Evolutionary conservation across 192 early-diverging fungal genomes (phyloP).

Genomic region (Endogone sp.): DNA sequence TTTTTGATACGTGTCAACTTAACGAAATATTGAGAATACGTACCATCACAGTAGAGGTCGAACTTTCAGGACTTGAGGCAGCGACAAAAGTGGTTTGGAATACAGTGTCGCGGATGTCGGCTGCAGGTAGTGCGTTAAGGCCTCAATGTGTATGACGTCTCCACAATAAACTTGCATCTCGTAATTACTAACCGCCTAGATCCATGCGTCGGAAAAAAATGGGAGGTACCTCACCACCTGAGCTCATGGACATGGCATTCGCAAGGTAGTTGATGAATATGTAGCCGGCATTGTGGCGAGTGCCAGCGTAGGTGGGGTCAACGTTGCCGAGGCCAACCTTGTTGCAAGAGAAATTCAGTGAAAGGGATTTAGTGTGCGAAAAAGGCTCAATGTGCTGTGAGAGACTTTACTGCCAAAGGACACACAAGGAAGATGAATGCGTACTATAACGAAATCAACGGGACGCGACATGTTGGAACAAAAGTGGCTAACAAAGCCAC

Average conservation of each 20-base stretch:
- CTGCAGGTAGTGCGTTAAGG: slow-evolving; percentile 17
- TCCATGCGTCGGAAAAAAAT: slow-evolving; percentile 29
- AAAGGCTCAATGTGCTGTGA: no score
- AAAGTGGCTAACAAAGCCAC: no score
- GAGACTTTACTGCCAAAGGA: no score
- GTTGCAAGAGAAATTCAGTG: no score
- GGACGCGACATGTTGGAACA: not conserved
- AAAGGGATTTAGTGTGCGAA: no score
- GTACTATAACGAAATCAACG: no score
- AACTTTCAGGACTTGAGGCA: no score
- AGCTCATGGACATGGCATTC: slow-evolving; percentile 49
- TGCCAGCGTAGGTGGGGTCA: slow-evolving; percentile 35
- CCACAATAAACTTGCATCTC: no score
- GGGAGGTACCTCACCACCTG: slow-evolving; percentile 30
- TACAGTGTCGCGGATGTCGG: slow-evolving; percentile 51
- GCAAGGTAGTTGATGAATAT: slow-evolving; percentile 58
- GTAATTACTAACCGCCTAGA: slow-evolving; percentile 21
- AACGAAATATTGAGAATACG: no score
- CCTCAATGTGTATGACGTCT: not conserved
- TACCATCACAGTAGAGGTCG: slow-evolving; percentile 24
- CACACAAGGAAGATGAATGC: no score
- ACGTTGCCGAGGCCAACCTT: slow-evolving; percentile 56
- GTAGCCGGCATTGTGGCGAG: slow-evolving; percentile 58
- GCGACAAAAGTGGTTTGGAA: no score
- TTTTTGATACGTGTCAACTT: no score